Percentiles rank a stretch among this genome's conserved stretches.
Conservation (phyloP, 2,329 filamentous ascomycete genomes). For the Apiospora koreana region DNA sequence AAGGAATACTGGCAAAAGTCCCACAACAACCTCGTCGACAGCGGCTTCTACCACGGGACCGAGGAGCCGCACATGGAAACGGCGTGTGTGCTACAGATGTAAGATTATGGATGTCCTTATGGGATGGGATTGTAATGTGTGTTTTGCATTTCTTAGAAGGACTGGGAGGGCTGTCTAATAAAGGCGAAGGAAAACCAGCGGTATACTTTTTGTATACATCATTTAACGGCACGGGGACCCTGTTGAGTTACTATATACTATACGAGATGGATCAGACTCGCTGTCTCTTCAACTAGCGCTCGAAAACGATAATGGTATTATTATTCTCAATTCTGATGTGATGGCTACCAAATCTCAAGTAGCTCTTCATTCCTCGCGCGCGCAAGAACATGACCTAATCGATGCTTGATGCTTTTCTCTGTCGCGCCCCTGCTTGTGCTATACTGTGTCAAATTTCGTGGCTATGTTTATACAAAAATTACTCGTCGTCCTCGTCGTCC, state of each 20-base stretch:
- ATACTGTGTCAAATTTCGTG: conserved; percentile 1
- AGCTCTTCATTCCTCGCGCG: neutral
- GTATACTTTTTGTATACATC: neutral
- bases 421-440: neutral
- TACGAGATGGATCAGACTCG: neutral
- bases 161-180: neutral
- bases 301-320: neutral
- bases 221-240: neutral
- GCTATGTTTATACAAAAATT: conserved; percentile 5
- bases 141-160: neutral
- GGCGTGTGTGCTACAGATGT: conserved; percentile 26
- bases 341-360: neutral
- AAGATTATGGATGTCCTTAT: neutral
- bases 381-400: neutral
- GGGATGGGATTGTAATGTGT: neutral
- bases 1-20: conserved; percentile 66
- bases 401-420: neutral
- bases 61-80: conserved; percentile 27
- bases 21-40: conserved; percentile 63
- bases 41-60: conserved; percentile 63
- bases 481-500: conserved; percentile 28
- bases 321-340: neutral
- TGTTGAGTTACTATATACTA: neutral
- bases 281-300: neutral
- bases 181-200: neutral